Evolutionary conservation across 331 rosid species (phyloP), one percentile per base, ranked within the genome.

Genomic region (Prunus yedoensis): DNA sequence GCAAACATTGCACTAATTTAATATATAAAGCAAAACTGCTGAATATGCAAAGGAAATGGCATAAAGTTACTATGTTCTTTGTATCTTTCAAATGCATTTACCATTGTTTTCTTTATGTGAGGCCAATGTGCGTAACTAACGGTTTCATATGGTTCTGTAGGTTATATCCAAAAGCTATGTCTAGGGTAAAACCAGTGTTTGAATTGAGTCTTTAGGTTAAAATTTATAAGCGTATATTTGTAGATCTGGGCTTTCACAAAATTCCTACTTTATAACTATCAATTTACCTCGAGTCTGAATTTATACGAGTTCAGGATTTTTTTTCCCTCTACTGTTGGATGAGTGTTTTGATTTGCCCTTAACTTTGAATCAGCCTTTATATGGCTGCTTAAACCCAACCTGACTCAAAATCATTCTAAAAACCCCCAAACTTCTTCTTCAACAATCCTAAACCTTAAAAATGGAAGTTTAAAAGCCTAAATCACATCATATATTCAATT

Each of bases 1-100:
- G 59, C 50, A 68, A 86, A 75, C 58, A 81, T 28, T 41, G 45
- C 23, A 73, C 66, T 59, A 75, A 15, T 8, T 52, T 38, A 18
- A 49, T 16, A 69, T 28, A 50, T 3, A 50, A 57, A 69, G 46
- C 11, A 46, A 23, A 15, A 15, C 4, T 7, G 30, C 4, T 14
- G 14, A 47, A 3, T 27, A 68, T 46, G 28, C 8, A 25, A 67
- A 67, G 35, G 57, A 17, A 47, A 67, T 11, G 41, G 41, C 41
- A 35, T 5, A 35, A 35, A 35, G n/a, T 43, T 66, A 30, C 35
- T 11, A 66, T 16, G 54, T 35, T 32, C 21, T 27, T 28, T 14
- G 47, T 45, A 43, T 11, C 23, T 20, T 67, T 14, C 1, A 7
- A 23, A 23, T 7, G 25, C 14, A 16, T 45, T 49, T n/a, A n/a